phyloP scores from a whole-genome alignment of 768 basidiomycete species.

The Lanmaoa rubissima region DNA sequence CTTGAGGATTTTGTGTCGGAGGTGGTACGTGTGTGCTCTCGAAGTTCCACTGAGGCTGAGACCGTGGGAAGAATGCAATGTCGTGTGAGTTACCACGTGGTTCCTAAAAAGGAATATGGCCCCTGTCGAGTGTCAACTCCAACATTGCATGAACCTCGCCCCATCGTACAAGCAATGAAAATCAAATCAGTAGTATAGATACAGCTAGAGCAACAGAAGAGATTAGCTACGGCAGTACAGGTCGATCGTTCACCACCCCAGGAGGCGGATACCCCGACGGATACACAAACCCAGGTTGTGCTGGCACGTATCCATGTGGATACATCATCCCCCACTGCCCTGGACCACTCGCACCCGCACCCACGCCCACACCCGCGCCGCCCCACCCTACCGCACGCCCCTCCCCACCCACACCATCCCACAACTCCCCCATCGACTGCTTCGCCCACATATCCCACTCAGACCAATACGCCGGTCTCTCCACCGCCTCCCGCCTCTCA shows the following conservation, averaged over 20 bases:
- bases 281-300: slow-evolving; percentile 17
- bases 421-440: slow-evolving; percentile 18
- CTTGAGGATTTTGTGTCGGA: slow-evolving; percentile 32
- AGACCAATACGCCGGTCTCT: slow-evolving; percentile 9
- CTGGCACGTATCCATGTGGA: slow-evolving; percentile 23
- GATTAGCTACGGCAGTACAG: not conserved
- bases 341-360: not conserved
- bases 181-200: not conserved
- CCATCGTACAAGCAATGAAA: not conserved
- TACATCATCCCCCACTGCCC: slow-evolving; percentile 11
- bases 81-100: slow-evolving; percentile 10
- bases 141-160: too few species aligned
- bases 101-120: not conserved
- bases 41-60: slow-evolving; percentile 10
- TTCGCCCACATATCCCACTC: slow-evolving; percentile 28
- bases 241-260: not conserved
- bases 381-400: not conserved
- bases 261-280: slow-evolving; percentile 18
- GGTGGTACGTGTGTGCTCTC: slow-evolving; percentile 6
- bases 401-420: not conserved
- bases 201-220: not conserved
- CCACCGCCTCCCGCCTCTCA: slow-evolving; percentile 3
- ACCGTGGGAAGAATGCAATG: slow-evolving; percentile 19
- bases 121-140: not conserved
- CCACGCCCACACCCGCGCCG: not conserved